Percentiles rank a stretch among this genome's conserved stretches.
These are phyloP conservation scores for Hemisphaericaspora lyxosophila DNA, from an alignment of 1,139 yeast genomes.

Conservation along the genomic window DNA sequence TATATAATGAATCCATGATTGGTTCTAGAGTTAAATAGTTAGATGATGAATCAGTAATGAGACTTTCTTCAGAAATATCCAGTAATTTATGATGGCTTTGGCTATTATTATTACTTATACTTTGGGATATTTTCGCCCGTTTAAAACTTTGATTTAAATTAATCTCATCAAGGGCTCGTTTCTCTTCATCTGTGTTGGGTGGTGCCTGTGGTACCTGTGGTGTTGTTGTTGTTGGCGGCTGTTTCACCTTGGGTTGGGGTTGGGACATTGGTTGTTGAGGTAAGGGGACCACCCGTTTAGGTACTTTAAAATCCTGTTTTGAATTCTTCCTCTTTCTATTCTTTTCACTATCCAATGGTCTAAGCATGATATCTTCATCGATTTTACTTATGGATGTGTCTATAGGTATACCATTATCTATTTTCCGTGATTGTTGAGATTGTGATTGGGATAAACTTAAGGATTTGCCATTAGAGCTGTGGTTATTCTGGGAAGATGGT, in stretches of 20 bases:
- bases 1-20: slow-evolving; percentile 25
- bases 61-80: slow-evolving; percentile 4
- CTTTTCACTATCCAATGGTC: slow-evolving; percentile 38
- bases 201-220: slow-evolving; percentile 1
- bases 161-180: slow-evolving; percentile 2
- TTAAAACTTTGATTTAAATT: slow-evolving; percentile 1
- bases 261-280: slow-evolving; percentile 30
- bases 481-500: no score
- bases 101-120: neutral
- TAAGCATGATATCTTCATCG: slow-evolving; percentile 46
- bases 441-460: slow-evolving; percentile 70
- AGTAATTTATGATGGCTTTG: slow-evolving; percentile 1
- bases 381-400: slow-evolving; percentile 41
- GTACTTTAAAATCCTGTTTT: slow-evolving; percentile 41
- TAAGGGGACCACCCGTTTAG: slow-evolving; percentile 43
- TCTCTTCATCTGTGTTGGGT: no score
- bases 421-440: slow-evolving; percentile 58
- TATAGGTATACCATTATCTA: slow-evolving; percentile 48
- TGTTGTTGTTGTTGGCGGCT: slow-evolving; percentile 7
- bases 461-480: slow-evolving; percentile 37
- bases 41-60: neutral
- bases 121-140: slow-evolving; percentile 1
- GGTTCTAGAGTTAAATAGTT: slow-evolving; percentile 30
- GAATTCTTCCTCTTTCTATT: slow-evolving; percentile 22
- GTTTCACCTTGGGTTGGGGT: slow-evolving; percentile 10